These are phyloP conservation scores for Heterobasidion occidentale DNA, from an alignment of 1,284 basidiomycete genomes.

Conservation along the genomic window DNA sequence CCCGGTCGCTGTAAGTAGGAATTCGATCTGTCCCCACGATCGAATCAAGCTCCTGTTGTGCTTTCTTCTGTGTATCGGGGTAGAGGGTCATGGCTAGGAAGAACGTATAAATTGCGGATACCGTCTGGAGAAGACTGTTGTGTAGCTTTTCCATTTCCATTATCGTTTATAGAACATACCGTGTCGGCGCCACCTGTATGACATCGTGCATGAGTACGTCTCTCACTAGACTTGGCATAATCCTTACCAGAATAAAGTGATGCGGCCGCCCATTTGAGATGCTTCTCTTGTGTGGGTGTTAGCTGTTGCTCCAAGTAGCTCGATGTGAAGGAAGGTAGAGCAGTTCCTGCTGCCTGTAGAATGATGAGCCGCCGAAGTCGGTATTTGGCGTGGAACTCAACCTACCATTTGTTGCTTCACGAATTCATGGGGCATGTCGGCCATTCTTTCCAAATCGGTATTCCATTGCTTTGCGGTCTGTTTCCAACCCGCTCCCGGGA, in stretches of 20 bases:
- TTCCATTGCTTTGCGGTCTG: constrained; percentile 14
- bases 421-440: not conserved
- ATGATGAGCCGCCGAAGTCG: not conserved
- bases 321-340: not conserved
- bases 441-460: not conserved
- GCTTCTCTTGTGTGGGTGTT: not conserved
- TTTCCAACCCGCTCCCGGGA: constrained; percentile 18
- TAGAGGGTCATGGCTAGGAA: not conserved
- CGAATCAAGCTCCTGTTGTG: not conserved
- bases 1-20: not conserved
- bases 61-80: constrained; percentile 3
- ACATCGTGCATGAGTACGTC: not conserved
- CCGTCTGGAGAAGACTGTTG: not conserved
- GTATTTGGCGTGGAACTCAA: not conserved
- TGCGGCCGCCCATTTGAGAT: not conserved
- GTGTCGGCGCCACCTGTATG: not conserved
- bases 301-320: not conserved
- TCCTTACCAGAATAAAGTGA: not conserved
- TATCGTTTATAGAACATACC: not conserved
- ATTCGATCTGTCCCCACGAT: not conserved
- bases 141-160: not conserved
- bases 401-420: not conserved
- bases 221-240: not conserved
- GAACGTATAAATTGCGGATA: not conserved
- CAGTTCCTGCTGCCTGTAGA: not conserved